Evolutionary conservation across 78 protist species (phyloP).

Genomic region (Chrysochromulina parva): DNA sequence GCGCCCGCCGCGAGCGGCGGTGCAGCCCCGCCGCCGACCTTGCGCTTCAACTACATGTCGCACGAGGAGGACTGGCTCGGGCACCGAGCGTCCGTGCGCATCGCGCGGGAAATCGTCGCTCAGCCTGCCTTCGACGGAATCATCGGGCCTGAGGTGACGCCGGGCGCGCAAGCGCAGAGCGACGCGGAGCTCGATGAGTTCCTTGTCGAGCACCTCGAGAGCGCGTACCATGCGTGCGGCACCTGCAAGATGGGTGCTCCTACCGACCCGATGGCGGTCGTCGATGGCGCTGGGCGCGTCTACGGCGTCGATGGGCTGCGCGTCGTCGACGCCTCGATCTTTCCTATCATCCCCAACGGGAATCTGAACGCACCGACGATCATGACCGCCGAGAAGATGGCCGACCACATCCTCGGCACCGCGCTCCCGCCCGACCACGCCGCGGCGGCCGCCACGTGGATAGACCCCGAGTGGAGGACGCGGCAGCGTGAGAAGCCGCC

Average conservation of each 20-base stretch:
- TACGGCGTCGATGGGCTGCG: slow-evolving; percentile 35
- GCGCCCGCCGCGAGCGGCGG: neutral
- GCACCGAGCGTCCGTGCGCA: neutral
- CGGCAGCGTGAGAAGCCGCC: slow-evolving; percentile 23
- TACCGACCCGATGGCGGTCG: neutral
- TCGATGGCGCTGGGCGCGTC: neutral
- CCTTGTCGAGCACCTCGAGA: neutral
- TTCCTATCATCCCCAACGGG: slow-evolving; percentile 38
- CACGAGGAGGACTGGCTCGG: slow-evolving; percentile 26
- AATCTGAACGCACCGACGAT: slow-evolving; percentile 53
- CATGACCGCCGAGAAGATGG: slow-evolving; percentile 46
- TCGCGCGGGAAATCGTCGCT: slow-evolving; percentile 28
- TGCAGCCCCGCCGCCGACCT: neutral
- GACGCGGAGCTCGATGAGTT: slow-evolving; percentile 29
- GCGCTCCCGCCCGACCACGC: neutral
- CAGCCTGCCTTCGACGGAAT: slow-evolving; percentile 31
- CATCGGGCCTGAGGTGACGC: neutral
- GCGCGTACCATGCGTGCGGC: slow-evolving; percentile 45
- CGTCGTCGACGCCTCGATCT: slow-evolving; percentile 51
- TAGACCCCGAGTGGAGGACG: neutral
- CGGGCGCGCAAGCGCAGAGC: neutral
- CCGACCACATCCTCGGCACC: slow-evolving; percentile 40
- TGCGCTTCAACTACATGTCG: slow-evolving; percentile 31
- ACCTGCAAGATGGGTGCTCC: slow-evolving; percentile 30
- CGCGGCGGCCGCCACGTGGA: neutral